Evolutionary conservation across 179 eudicot genomes (phyloP).

Genomic region (Pouteria campechiana): DNA sequence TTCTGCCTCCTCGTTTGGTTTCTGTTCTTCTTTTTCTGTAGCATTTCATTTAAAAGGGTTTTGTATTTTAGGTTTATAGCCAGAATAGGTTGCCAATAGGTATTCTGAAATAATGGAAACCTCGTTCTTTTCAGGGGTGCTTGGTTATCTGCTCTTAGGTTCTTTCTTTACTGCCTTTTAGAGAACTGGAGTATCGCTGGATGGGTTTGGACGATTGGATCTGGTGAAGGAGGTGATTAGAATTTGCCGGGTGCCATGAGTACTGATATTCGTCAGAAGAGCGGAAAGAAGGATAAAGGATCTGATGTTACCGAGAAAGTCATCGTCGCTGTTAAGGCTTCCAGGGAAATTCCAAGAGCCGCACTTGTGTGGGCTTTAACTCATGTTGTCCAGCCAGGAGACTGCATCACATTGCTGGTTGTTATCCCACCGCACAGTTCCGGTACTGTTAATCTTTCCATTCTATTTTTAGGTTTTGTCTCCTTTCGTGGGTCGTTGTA

Average conservation of each 20-base stretch:
- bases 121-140: too few species aligned
- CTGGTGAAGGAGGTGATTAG: conserved; percentile 1
- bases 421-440: conserved; percentile 65
- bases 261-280: conserved; percentile 23
- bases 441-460: conserved; percentile 22
- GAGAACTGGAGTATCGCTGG: too few species aligned
- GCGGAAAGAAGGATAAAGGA: conserved; percentile 22
- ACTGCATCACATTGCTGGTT: conserved; percentile 79
- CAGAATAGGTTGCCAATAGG: too few species aligned
- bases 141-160: too few species aligned
- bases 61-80: too few species aligned
- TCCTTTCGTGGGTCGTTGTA: neutral
- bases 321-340: conserved; percentile 89
- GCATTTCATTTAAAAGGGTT: too few species aligned
- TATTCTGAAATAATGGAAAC: too few species aligned
- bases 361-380: conserved; percentile 93
- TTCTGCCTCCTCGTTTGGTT: too few species aligned
- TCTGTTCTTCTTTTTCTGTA: too few species aligned
- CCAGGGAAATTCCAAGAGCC: conserved; percentile 74
- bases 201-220: conserved; percentile 4
- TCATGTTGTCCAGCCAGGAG: conserved; percentile 98
- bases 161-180: too few species aligned
- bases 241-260: conserved; percentile 17
- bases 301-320: conserved; percentile 57
- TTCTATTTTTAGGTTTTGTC: neutral